phyloP scores from a whole-genome alignment of 2,329 filamentous ascomycete species.

The Lizonia empirigonia region DNA sequence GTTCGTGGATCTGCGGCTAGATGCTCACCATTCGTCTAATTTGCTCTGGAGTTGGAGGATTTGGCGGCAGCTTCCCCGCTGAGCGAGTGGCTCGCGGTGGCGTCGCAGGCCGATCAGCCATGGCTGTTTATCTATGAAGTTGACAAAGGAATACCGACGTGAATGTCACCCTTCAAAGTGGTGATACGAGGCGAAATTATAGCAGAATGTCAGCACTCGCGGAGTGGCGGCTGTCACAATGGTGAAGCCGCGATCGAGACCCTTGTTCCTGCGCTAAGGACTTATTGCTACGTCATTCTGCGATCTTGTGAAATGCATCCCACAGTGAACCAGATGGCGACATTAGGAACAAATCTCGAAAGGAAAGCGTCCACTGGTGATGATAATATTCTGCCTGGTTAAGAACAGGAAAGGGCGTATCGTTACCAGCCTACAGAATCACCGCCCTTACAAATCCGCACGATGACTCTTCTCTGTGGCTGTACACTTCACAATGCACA shows the following conservation, averaged over 20 bases:
- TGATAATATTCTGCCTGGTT: neutral
- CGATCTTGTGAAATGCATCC: conserved; percentile 12
- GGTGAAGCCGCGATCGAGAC: conserved; percentile 21
- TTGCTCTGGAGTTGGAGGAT: conserved; percentile 65
- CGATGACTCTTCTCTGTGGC: conserved; percentile 46
- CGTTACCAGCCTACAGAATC: conserved; percentile 5
- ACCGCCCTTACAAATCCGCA: conserved; percentile 40
- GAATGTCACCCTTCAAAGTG: neutral
- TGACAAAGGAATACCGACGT: neutral
- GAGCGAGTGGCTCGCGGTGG: conserved; percentile 52
- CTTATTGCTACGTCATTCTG: conserved; percentile 20
- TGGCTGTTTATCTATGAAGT: conserved; percentile 17
- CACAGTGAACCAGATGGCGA: neutral
- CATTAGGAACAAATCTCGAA: neutral
- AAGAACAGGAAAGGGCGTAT: conserved; percentile 26
- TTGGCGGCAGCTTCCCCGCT: conserved; percentile 50
- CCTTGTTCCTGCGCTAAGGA: conserved; percentile 40
- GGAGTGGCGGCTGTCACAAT: conserved; percentile 22
- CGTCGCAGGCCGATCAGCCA: conserved; percentile 54
- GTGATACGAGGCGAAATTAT: neutral
- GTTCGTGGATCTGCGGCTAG: neutral
- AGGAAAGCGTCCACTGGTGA: too few species aligned
- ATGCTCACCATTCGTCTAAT: conserved; percentile 60
- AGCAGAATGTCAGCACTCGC: neutral
- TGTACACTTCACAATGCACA: conserved; percentile 27